These are phyloP conservation scores for Eucommia ulmoides DNA, from an alignment of 257 asterid species.

Conservation along the genomic window DNA sequence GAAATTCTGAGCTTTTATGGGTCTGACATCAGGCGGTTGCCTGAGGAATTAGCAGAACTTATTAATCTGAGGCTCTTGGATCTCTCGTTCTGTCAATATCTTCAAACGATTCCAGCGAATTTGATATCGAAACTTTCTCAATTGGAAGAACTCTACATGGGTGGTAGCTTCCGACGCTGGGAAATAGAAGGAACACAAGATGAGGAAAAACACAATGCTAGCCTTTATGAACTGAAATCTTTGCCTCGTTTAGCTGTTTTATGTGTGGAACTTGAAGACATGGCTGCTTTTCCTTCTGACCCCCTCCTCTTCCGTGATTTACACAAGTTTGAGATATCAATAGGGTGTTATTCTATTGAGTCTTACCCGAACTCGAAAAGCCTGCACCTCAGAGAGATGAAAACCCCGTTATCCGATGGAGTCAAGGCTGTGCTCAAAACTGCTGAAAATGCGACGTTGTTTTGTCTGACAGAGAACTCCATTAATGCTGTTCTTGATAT, in stretches of 20 bases:
- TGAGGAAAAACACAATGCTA: neutral
- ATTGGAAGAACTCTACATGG: slow-evolving; percentile 12
- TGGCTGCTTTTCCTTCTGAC: neutral
- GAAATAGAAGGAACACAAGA: neutral
- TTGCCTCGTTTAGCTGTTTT: slow-evolving; percentile 5
- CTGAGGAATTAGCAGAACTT: slow-evolving; percentile 2
- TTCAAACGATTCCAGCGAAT: slow-evolving; percentile 2
- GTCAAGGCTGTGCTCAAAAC: slow-evolving; percentile 4
- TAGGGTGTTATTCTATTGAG: neutral
- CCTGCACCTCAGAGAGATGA: slow-evolving; percentile 8
- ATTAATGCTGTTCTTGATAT: neutral
- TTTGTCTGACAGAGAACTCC: slow-evolving; percentile 1
- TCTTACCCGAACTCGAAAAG: slow-evolving; percentile 9
- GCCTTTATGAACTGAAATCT: slow-evolving; percentile 3
- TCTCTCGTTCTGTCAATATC: slow-evolving; percentile 4
- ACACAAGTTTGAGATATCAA: slow-evolving; percentile 5
- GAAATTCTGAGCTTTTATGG: slow-evolving; percentile 9
- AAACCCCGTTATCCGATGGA: slow-evolving; percentile 7
- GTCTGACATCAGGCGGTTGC: neutral
- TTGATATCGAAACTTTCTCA: neutral
- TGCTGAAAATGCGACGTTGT: slow-evolving; percentile 6
- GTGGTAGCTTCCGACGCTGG: slow-evolving; percentile 2
- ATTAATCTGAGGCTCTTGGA: slow-evolving; percentile 7
- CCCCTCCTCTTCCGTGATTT: neutral
- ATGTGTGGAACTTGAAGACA: slow-evolving; percentile 1